Evolutionary conservation across 177 flowering plant species (phyloP).

Genomic region (Tripterygium wilfordii): DNA sequence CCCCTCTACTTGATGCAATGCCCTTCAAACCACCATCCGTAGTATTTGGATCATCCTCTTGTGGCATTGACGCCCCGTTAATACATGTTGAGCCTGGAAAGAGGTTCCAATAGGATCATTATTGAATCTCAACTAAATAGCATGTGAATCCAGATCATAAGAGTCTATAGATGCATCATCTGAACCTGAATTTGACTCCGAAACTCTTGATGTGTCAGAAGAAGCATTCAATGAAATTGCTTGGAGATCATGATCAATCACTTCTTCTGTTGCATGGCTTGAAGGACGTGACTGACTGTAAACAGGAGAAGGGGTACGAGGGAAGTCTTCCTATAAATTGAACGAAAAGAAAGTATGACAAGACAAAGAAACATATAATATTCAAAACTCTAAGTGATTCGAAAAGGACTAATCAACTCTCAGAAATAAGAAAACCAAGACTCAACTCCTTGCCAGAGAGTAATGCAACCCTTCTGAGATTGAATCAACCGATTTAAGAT

Average conservation of each 20-base stretch:
- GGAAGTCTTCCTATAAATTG: constrained; percentile 30
- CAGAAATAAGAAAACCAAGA: background rate
- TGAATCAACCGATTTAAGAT: too few species aligned
- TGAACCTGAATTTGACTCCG: constrained; percentile 10
- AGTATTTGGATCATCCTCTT: constrained; percentile 3
- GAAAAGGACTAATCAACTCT: background rate
- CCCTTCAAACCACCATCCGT: constrained; percentile 4
- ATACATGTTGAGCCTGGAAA: constrained; percentile 6
- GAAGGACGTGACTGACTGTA: constrained; percentile 24
- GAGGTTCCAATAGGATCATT: background rate
- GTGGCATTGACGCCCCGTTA: constrained; percentile 1
- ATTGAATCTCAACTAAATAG: background rate
- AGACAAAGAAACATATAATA: background rate
- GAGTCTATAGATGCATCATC: constrained; percentile 3
- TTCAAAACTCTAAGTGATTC: background rate
- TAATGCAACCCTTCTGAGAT: too few species aligned
- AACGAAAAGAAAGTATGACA: constrained; percentile 1
- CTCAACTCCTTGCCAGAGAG: too few species aligned
- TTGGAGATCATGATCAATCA: constrained; percentile 13
- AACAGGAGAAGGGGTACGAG: constrained; percentile 45
- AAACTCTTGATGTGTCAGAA: constrained; percentile 13
- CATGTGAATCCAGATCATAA: constrained; percentile 5
- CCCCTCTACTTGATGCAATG: constrained; percentile 3
- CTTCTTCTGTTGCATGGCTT: constrained; percentile 16
- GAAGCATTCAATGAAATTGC: constrained; percentile 12